Evolutionary conservation across 805 yeast species (phyloP), one percentile per base, ranked within the genome.

Genomic region (Yarrowia sp.): DNA sequence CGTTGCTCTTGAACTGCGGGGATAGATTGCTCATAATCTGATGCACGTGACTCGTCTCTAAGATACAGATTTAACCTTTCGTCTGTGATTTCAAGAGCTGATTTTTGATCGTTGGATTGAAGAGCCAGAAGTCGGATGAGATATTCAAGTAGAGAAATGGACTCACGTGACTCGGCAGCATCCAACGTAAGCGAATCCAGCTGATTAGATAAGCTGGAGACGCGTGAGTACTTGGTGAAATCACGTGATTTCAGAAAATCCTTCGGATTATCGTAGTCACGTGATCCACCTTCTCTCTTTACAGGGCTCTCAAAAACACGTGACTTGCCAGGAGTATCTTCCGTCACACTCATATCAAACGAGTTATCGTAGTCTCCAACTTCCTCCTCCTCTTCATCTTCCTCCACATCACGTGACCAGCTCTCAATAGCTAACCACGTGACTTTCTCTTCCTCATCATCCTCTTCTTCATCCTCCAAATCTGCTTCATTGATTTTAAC

Each of bases 71-170:
- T 74, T 10, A 89, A 75, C 38, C 87, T 79, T 72, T 89, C 93
- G 71, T 89, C 95, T n/a, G 81, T 80, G 9, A 85, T 81, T 8
- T 82, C 76, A 8, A 84, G 71, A 3, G 87, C 74, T 1, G 86
- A 78, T 31, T 72, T 75, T 67, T 83, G 85, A 69, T 87, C 92
- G 66, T 78, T 83, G 11, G 81, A 77, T 71, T 89, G 92, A 14
- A 88, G 74, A 0, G 86, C 83, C 13, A 83, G 74, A 14, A 89
- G 76, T 44, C 93, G 75, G 0, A 88, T 70, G 6, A 88, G 66
- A 69, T 88, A 88, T 71, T 89, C 92, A 1, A 88, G 74, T 17
- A 88, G 73, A 0, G 90, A 82, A 17, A 88, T 76, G 1, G 84
- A 77, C n/a, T 68, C 73, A 5, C 31, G 39, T n/a, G 61, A 36